phyloP scores from a whole-genome alignment of 2,329 filamentous ascomycete species.

The Shiraia sp. region DNA sequence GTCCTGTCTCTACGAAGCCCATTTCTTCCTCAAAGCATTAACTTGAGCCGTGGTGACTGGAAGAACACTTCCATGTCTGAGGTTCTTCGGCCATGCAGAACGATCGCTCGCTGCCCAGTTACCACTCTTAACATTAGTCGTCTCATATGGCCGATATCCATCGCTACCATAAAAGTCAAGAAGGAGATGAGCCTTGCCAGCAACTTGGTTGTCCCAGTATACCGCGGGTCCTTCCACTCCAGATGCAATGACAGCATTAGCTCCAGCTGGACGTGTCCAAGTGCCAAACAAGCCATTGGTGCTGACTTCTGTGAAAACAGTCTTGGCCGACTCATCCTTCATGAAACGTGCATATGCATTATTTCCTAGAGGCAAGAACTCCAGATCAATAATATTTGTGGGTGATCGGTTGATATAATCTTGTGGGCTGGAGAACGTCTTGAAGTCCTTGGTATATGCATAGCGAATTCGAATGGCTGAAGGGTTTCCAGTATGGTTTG shows the following conservation, averaged over 20 bases:
- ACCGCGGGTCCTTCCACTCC: slow-evolving; percentile 38
- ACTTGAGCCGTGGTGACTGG: slow-evolving; percentile 52
- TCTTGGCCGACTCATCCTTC: slow-evolving; percentile 59
- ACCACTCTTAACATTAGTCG: slow-evolving; percentile 49
- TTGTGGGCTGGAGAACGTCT: slow-evolving; percentile 55
- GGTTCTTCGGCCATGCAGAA: slow-evolving; percentile 50
- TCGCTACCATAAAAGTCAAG: slow-evolving; percentile 49
- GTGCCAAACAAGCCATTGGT: slow-evolving; percentile 56
- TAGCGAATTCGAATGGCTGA: slow-evolving; percentile 54
- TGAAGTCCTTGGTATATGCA: slow-evolving; percentile 60
- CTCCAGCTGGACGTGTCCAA: slow-evolving; percentile 56
- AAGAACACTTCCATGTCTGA: slow-evolving; percentile 59
- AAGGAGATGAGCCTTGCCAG: slow-evolving; percentile 50
- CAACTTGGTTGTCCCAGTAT: slow-evolving; percentile 40
- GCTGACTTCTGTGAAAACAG: slow-evolving; percentile 57
- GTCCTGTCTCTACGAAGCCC: slow-evolving; percentile 9
- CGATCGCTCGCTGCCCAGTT: slow-evolving; percentile 53
- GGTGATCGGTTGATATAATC: slow-evolving; percentile 56
- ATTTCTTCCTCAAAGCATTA: slow-evolving; percentile 44
- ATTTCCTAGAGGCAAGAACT: slow-evolving; percentile 55
- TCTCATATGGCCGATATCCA: slow-evolving; percentile 58
- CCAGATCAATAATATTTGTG: slow-evolving; percentile 60
- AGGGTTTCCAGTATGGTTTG: slow-evolving; percentile 53
- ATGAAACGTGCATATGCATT: slow-evolving; percentile 58
- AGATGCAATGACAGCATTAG: slow-evolving; percentile 45